Evolutionary conservation across 106 monocot species (phyloP), one percentile per base, ranked within the genome.

Genomic region (Platanthera guangdongensis): DNA sequence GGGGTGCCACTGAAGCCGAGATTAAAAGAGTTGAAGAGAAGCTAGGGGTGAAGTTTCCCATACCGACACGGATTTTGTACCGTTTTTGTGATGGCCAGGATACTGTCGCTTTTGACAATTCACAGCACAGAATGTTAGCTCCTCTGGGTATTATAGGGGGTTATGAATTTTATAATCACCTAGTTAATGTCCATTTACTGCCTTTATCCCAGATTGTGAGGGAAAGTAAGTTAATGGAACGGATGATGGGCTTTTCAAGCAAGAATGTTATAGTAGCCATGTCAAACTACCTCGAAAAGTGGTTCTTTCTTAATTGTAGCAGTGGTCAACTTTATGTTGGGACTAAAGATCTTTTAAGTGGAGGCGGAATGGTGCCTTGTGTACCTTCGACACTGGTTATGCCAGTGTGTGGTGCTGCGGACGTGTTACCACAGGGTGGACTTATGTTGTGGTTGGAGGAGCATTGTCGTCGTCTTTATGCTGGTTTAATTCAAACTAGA

Each of bases 381-480:
- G 94, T 99, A 47, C 94, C 94, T 73, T 63, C 63, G 64, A 51
- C 73, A 54, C 75, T 89, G 59, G 16, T 94, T 19, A 84, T 55
- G 51, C 62, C 75, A 70, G 32, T 14, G 50, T 64, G 50, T 78
- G 68, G 71, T 73, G 64, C 15, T 32, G 21, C 49, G 46, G 3
- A 52, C 71, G 71, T 54, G 69, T 22, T 77, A 59, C 67, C 75
- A 21, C 93, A 89, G 72, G 94, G 91, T 84, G 94, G 79, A 47
- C 19, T 94, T 19, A 76, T 99, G 81, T 74, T 92, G 72, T 99
- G 99, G 99, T 83, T 97, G 21, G 99, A 99, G 74, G 99, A 99
- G 65, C 94, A 99, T 77, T 71, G 39, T 9, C 88, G 92, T 74
- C 83, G 87, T 22, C 76, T 94, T 50, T 77, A 85, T 50, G 84